phyloP scores from a whole-genome alignment of 306 rosid genomes.

The Citrullus amarus region DNA sequence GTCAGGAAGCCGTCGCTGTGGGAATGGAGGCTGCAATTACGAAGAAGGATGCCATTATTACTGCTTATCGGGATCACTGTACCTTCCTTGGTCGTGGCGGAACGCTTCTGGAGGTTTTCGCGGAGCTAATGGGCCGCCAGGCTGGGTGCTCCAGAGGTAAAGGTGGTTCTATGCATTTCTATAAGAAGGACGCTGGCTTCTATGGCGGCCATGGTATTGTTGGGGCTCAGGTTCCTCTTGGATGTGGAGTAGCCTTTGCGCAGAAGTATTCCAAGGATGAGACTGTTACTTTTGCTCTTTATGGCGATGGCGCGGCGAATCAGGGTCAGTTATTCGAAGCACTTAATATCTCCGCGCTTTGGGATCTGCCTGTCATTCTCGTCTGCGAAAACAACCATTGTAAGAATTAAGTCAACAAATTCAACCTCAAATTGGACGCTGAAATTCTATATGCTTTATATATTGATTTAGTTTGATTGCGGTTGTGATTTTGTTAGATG shows the following conservation, averaged over 20 bases:
- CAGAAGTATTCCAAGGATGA: conserved; percentile 73
- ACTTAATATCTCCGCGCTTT: conserved; percentile 84
- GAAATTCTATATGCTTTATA: background rate
- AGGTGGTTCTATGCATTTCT: conserved; percentile 96
- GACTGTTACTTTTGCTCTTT: conserved; percentile 54
- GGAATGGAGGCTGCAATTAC: conserved; percentile 89
- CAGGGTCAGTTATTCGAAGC: conserved; percentile 96
- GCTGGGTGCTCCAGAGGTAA: conserved; percentile 76
- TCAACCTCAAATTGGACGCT: background rate
- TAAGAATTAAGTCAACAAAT: conserved; percentile 21
- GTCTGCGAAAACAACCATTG: conserved; percentile 97
- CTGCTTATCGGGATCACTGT: conserved; percentile 89
- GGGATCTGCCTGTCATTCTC: conserved; percentile 91
- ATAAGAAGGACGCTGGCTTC: conserved; percentile 59
- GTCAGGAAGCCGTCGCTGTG: conserved; percentile 78
- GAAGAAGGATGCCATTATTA: conserved; percentile 54
- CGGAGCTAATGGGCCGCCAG: conserved; percentile 73
- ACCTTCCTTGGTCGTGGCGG: conserved; percentile 76
- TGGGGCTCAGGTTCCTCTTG: conserved; percentile 83
- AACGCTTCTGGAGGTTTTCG: conserved; percentile 34
- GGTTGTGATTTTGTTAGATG: conserved; percentile 33
- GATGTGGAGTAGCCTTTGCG: conserved; percentile 83
- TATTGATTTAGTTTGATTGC: conserved; percentile 4
- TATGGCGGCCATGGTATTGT: conserved; percentile 91
- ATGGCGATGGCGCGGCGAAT: conserved; percentile 95